These are phyloP conservation scores for Lepidium didymum DNA, from an alignment of 345 rosid species.

Conservation along the genomic window DNA sequence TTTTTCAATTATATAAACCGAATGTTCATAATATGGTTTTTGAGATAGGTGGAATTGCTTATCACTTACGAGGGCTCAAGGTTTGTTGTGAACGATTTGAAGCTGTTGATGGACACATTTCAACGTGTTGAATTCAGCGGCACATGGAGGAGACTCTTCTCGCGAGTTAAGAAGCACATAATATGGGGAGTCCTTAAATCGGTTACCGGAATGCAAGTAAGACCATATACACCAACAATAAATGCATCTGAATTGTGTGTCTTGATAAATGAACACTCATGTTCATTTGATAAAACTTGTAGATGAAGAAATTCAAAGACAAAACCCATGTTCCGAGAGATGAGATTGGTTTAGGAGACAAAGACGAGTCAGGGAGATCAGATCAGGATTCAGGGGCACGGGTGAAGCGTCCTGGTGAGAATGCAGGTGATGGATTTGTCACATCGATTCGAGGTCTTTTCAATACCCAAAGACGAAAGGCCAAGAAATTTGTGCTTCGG, in stretches of 20 bases:
- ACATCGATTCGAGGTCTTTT: slow-evolving; percentile 89
- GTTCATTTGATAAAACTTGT: slow-evolving; percentile 4
- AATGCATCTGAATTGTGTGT: background rate
- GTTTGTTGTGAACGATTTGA: slow-evolving; percentile 88
- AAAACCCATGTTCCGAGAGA: slow-evolving; percentile 55
- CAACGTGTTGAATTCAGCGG: slow-evolving; percentile 84
- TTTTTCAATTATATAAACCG: background rate
- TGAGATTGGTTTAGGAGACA: slow-evolving; percentile 62
- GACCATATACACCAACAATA: background rate
- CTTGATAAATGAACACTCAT: background rate
- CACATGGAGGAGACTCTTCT: slow-evolving; percentile 93
- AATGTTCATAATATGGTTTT: background rate
- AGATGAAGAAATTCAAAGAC: slow-evolving; percentile 97
- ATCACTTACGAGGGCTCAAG: slow-evolving; percentile 89
- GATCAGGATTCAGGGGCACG: slow-evolving; percentile 66
- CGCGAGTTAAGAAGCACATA: slow-evolving; percentile 92
- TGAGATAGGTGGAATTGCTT: slow-evolving; percentile 65
- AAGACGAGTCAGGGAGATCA: slow-evolving; percentile 49
- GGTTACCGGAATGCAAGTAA: slow-evolving; percentile 97
- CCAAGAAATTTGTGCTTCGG: slow-evolving; percentile 80
- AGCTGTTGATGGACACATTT: slow-evolving; percentile 92
- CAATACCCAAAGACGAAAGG: slow-evolving; percentile 84
- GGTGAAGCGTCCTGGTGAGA: slow-evolving; percentile 68
- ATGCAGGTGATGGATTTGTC: slow-evolving; percentile 97
- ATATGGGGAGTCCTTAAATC: slow-evolving; percentile 98